Evolutionary conservation across 2,329 filamentous ascomycete genomes (phyloP).

Genomic region (Diplodia sapinea): DNA sequence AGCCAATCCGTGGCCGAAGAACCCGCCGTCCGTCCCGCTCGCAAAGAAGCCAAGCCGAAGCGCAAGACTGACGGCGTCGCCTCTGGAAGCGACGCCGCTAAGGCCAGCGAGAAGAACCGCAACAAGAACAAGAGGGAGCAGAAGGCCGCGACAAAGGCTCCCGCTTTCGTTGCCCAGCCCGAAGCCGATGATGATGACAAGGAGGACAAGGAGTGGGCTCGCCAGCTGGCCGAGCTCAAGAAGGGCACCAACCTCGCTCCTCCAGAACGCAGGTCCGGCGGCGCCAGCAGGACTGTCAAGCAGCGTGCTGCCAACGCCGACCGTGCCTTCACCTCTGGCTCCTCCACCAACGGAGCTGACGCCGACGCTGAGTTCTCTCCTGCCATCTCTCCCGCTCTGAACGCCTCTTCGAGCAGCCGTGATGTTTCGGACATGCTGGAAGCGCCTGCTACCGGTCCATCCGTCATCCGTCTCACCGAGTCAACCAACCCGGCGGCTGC

Average conservation of each 20-base stretch:
- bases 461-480: slow-evolving; percentile 78
- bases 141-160: slow-evolving; percentile 42
- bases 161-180: slow-evolving; percentile 45
- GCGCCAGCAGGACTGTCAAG: slow-evolving; percentile 32
- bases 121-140: slow-evolving; percentile 35
- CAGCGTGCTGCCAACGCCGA: slow-evolving; percentile 30
- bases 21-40: slow-evolving; percentile 17
- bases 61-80: slow-evolving; percentile 22
- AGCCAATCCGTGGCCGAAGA: slow-evolving; percentile 22
- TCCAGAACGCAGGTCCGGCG: slow-evolving; percentile 28
- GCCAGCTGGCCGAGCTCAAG: slow-evolving; percentile 30
- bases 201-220: slow-evolving; percentile 39
- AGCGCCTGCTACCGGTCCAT: slow-evolving; percentile 68
- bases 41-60: slow-evolving; percentile 29
- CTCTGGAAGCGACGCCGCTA: slow-evolving; percentile 22
- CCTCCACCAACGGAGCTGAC: slow-evolving; percentile 75
- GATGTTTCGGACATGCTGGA: slow-evolving; percentile 94
- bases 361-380: slow-evolving; percentile 82
- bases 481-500: slow-evolving; percentile 58
- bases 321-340: slow-evolving; percentile 45
- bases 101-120: slow-evolving; percentile 39
- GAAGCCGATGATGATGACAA: slow-evolving; percentile 40
- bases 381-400: slow-evolving; percentile 67
- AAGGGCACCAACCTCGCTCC: slow-evolving; percentile 28
- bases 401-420: slow-evolving; percentile 59